phyloP scores from a whole-genome alignment of 2,329 filamentous ascomycete species.

The Colletotrichum acutatum region DNA sequence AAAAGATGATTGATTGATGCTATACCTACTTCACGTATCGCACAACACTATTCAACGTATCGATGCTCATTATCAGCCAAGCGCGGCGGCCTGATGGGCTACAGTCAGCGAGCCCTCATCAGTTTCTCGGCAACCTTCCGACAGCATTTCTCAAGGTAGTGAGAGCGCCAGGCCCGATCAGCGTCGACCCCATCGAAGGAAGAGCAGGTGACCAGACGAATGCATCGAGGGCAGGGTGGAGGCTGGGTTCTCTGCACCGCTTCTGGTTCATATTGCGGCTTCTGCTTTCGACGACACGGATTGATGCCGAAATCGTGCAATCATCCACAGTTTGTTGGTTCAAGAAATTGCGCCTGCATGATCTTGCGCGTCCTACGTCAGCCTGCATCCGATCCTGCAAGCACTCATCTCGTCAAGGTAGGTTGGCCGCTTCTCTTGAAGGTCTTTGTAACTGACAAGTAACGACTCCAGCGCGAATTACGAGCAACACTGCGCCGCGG shows the following conservation, averaged over 20 bases:
- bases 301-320: neutral
- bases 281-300: neutral
- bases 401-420: neutral
- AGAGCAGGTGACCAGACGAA: neutral
- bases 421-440: neutral
- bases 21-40: neutral
- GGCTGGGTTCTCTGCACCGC: neutral
- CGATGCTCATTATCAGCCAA: neutral
- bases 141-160: neutral
- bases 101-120: neutral
- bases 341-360: neutral
- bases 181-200: neutral
- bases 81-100: no score
- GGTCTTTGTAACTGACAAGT: no score
- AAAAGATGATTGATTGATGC: conserved; percentile 16
- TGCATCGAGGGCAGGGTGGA: neutral
- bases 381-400: neutral
- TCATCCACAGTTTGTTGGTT: neutral
- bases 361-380: neutral
- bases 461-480: neutral
- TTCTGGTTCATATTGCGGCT: neutral
- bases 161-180: neutral
- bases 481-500: neutral
- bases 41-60: neutral
- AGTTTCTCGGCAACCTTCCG: neutral